Conservation (phyloP, 2,329 filamentous ascomycete species). For the Sporothrix dimorphospora region DNA sequence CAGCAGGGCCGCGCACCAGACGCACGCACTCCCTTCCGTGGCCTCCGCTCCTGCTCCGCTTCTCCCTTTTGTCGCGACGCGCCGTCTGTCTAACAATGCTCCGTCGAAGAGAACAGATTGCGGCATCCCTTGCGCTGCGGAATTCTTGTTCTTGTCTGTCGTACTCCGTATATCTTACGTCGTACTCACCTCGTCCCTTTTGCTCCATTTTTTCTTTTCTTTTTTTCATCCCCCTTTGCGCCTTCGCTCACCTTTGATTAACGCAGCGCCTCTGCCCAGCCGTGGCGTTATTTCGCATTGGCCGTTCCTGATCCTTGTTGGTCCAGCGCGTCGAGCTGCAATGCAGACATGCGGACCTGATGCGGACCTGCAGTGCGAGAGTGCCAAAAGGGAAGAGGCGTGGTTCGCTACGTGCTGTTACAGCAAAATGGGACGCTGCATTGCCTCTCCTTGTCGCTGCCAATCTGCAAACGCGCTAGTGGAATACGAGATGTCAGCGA, state of each 20-base stretch:
- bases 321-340: neutral
- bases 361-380: neutral
- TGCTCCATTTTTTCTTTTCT: neutral
- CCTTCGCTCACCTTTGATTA: neutral
- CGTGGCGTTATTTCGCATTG: conserved; percentile 4
- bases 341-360: neutral
- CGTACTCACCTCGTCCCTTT: neutral
- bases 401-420: neutral
- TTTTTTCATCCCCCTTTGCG: neutral
- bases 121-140: neutral
- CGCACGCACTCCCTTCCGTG: conserved; percentile 8
- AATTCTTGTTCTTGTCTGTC: no score
- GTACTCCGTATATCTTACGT: no score
- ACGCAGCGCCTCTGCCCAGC: neutral
- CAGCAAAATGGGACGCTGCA: neutral
- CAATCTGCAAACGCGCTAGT: conserved; percentile 8
- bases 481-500: conserved; percentile 7
- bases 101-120: conserved; percentile 12
- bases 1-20: neutral
- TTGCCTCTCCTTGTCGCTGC: neutral
- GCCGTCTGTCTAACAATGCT: no score
- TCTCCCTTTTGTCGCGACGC: neutral
- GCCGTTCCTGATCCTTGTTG: neutral
- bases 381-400: neutral
- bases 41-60: conserved; percentile 4